Base-by-base conservation (phyloP, 805 yeast genomes). In the Zygosaccharomyces lentus region DNA sequence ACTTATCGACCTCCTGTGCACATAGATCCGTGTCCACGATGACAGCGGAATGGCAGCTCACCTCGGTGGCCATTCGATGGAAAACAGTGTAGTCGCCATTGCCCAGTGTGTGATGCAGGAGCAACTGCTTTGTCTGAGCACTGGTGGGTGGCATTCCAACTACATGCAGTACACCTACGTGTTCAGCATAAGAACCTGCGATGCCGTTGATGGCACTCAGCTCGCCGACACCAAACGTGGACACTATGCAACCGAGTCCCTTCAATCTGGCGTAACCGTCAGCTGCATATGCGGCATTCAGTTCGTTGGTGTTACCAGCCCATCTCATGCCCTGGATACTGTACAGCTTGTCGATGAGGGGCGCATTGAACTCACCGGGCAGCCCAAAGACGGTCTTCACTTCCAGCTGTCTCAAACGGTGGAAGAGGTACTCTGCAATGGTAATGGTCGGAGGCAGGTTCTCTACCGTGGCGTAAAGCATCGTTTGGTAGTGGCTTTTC, bases 161-260 rank as follows among this genome's bases (percentile, higher is more conserved):
- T 48, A 90, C 79, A 66, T 88, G 96, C 37, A 89, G 68, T 4
- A 88, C 70, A 0, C 95, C 96, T 37, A 83, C 84, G 54, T 76
- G 81, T 64, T 89, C 96, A 21, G 93, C 84, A 67, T 74, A 84
- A 0, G 96, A 79, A 29, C 96, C 96, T 27, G 87, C 75, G 34
- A 86, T 72, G 32, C 95, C 96, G 64, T 87, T 88, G 51, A 88
- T 58, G 1, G 95, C 95, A 45, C 88, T 80, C 46, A 88, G 72
- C 64, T 88, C 96, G 37, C 96, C 96, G 15, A 90, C 96, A 29
- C 96, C 96, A 65, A 75, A 86, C 4, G 96, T 89, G 0, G 74
- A 69, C 26, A 69, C 54, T 7, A 69, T 47, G 21, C 66, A 69
- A 15, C 70, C 71, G 8, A 70, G 49, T 4, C 61, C 53, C 46